Percentiles rank a stretch among this genome's conserved stretches.
These are phyloP conservation scores for Aspergillus awamori DNA, from an alignment of 2,329 filamentous ascomycete genomes.

Conservation along the genomic window DNA sequence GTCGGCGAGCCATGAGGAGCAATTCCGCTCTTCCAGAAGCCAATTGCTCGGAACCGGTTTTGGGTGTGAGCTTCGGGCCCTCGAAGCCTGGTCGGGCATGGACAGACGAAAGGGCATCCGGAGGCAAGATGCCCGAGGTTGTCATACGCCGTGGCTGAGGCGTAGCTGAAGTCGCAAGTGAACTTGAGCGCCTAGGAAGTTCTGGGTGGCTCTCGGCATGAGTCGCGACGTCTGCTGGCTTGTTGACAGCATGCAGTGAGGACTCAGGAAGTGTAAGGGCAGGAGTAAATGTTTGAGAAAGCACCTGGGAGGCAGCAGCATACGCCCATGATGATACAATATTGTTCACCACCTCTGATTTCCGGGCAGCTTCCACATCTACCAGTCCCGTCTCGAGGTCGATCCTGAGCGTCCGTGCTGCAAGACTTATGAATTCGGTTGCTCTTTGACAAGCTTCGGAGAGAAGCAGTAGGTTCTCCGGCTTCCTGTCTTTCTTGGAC, in stretches of 20 bases:
- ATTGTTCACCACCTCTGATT: constrained; percentile 47
- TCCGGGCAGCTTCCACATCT: constrained; percentile 39
- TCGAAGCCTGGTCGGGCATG: constrained; percentile 51
- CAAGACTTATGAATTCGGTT: constrained; percentile 79
- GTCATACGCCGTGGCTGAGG: constrained; percentile 25
- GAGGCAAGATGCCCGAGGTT: constrained; percentile 33
- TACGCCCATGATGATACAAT: constrained; percentile 53
- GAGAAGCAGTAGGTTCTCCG: constrained; percentile 76
- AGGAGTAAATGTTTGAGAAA: constrained; percentile 44
- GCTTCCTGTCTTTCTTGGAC: constrained; percentile 58
- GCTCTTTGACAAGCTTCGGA: constrained; percentile 83
- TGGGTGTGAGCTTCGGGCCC: constrained; percentile 34
- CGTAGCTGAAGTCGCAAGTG: constrained; percentile 30
- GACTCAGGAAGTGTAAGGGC: constrained; percentile 41
- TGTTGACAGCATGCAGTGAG: constrained; percentile 35
- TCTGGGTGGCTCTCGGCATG: constrained; percentile 30
- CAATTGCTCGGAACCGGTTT: constrained; percentile 74
- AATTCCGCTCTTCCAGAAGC: constrained; percentile 82
- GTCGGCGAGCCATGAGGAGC: constrained; percentile 75
- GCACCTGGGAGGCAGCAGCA: constrained; percentile 46
- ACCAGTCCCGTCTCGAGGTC: constrained; percentile 71
- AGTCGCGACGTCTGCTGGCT: constrained; percentile 25
- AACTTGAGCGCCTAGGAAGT: constrained; percentile 45
- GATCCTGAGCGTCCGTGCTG: constrained; percentile 75
- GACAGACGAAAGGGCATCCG: constrained; percentile 35